Evolutionary conservation across 2,329 filamentous ascomycete species (phyloP), one percentile per base, ranked within the genome.

Genomic region (Tolypocladium cylindrosporum): DNA sequence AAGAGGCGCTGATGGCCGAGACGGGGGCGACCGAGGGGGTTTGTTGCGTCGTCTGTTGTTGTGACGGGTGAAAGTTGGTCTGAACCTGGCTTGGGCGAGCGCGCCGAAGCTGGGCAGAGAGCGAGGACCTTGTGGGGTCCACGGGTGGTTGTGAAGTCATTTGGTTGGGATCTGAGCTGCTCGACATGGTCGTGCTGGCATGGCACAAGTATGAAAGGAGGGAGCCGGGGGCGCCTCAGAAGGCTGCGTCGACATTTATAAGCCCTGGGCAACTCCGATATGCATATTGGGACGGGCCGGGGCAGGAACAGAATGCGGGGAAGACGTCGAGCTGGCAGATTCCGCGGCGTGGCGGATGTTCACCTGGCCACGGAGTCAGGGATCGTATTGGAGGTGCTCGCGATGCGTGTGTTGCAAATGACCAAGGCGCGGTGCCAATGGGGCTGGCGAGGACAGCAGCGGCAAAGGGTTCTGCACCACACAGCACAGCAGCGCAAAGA

Each of bases 1-100:
- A 81, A 21, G 82, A 83, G 57, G 76, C 74, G 72, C 80, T 84
- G 63, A 82, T 74, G 60, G 81, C 77, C 41, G 82, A 84, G 43
- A 74, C 68, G 40, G 81, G 79, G 45, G 79, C 67, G 39, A 74
- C 73, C 54, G 68, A 66, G 60, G 75, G 70, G 37, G 70, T 64
- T 59, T 73, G 74, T 53, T 55, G 54, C 34, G 40, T 36, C 36
- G 40, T 36, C 36, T 60, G 56, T 39, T 37, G 36, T 40, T 60
- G 57, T 6, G 27, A 53, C 40, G 71, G 62, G 53, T 70, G 67
- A 54, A 79, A 68, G 61, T 70, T 73, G 57, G 79, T 80, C 64
- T 80, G 78, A 57, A 81, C 75, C 60, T 75, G 73, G 63, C 72
- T 72, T 54, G 78, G 78, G 67, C 77, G 75, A 58, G 73, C 67